Percentiles rank a stretch among this genome's conserved stretches.
Evolutionary conservation across 257 asterid genomes (phyloP).

Genomic region (Hygrophila difformis): DNA sequence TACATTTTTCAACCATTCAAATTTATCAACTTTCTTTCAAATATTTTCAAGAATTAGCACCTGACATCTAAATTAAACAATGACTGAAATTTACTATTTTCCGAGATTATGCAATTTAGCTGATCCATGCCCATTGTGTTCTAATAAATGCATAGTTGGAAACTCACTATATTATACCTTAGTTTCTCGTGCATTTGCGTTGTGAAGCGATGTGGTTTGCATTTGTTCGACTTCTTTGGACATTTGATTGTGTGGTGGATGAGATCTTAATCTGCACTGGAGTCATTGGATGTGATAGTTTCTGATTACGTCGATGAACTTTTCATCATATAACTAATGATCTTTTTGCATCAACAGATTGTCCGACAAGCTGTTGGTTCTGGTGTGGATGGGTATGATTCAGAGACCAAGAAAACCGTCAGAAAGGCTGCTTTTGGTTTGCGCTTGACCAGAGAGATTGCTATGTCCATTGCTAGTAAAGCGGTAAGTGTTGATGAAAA

Average conservation of each 20-base stretch:
- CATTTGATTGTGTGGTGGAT: neutral
- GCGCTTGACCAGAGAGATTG: conserved; percentile 87
- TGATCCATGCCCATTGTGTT: too few relatives aligned
- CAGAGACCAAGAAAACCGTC: conserved; percentile 60
- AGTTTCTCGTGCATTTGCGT: neutral
- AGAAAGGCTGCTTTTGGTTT: conserved; percentile 89
- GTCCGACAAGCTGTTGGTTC: conserved; percentile 79
- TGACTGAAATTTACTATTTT: too few relatives aligned
- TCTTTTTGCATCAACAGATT: conserved; percentile 31
- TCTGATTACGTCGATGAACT: neutral
- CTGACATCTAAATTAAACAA: too few relatives aligned
- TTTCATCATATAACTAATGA: neutral
- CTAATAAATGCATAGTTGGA: too few relatives aligned
- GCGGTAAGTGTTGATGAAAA: conserved; percentile 52
- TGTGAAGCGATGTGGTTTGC: neutral
- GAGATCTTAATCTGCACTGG: neutral
- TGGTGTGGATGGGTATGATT: conserved; percentile 79
- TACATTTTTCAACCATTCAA: too few relatives aligned
- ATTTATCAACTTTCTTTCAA: too few relatives aligned
- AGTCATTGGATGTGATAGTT: neutral
- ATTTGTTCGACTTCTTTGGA: neutral
- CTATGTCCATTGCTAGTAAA: conserved; percentile 77
- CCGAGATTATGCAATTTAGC: too few relatives aligned
- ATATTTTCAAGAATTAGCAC: too few relatives aligned
- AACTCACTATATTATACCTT: neutral